Evolutionary conservation across 192 early-diverging fungal genomes (phyloP), one percentile per base, ranked within the genome.

Genomic region (Podila clonocystis): DNA sequence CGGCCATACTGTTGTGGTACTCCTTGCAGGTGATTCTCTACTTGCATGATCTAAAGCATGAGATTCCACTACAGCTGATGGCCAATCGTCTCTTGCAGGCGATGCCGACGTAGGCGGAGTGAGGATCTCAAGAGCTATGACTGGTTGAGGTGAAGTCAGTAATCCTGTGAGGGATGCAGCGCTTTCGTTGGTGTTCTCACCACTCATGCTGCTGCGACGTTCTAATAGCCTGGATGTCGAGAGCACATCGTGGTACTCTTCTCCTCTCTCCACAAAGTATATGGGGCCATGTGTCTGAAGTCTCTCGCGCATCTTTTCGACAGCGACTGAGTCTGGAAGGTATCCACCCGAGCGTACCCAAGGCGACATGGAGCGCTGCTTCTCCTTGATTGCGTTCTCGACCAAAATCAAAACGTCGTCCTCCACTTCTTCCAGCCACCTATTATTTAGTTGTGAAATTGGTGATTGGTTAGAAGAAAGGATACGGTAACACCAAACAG

Each of bases 371-470:
- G 41, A 29, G 13, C 65, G 66, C 49, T 80, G 77, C 26, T 65
- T 80, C 9, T 62, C 24, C 22, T 55, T 73, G 26, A 80, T 49
- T 1, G 77, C 41, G n/a, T 64, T 28, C 22, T 80, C 77, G 2
- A 80, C 33, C 11, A 80, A n/a, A 20, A 29, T 9, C 6, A 80
- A 17, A 2, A 73, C 48, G 19, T 80, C 66, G 19, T 69, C 77
- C 3, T 80, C 70, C 2, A 69, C 67, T 5, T 48, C 77, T 24
- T 80, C 66, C 5, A 67, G 29, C 82, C 75, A 61, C n/a, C 74
- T 69, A 79, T 3, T 24, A 38, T 45, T 8, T 4, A 22, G 49
- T 1, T 19, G 15, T 41, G 64, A 12, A 59, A n/a, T 19, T 50
- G 19, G 7, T 29, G 33, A 24, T 15, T 22, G 31, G 36, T 20